Evolutionary conservation across 805 yeast species (phyloP), one percentile per base, ranked within the genome.

Genomic region (Wickerhamomyces ciferrii): DNA sequence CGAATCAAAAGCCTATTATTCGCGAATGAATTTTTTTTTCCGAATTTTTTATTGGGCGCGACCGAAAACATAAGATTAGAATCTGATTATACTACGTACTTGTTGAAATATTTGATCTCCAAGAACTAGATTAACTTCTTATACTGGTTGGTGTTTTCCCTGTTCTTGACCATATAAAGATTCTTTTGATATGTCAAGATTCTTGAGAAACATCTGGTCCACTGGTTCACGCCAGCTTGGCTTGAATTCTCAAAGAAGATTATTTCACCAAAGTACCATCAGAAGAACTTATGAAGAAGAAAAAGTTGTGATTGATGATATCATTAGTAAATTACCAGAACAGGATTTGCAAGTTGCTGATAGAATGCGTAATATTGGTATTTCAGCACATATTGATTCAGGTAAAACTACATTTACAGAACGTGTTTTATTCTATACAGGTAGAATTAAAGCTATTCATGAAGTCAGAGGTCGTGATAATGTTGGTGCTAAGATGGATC

Each of bases 401-500:
- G 99, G 99, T 49, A 94, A 94, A 63, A 94, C 99, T 42, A 94
- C 99, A 0, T 94, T 94, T 69, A 94, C 98, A 15, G 99, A 94
- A 70, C 86, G 99, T 66, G 99, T 94, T 29, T 70, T 94, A 58
- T 94, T 79, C 70, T 94, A 94, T 66, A 94, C 99, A 2, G 99
- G 99, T 49, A 80, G 99, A 63, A 94, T 94, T 67, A 88, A 91
- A 63, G 96, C 96, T 25, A 92, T 91, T 60, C 98, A 91, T 62
- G 98, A 91, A 68, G 97, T 87, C 41, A 78, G 99, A 66, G 99
- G 99, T 42, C 81, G 94, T 60, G 99, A 94, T 66, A 84, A 90
- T 55, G 98, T 94, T 48, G 99, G 99, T 50, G 99, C 99, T 47
- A 94, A 91, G 71, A 94, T 94, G 99, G 99, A 94, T 68, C 92